Conservation (phyloP, 1,284 basidiomycete species). For the Cerioporus squamosus region DNA sequence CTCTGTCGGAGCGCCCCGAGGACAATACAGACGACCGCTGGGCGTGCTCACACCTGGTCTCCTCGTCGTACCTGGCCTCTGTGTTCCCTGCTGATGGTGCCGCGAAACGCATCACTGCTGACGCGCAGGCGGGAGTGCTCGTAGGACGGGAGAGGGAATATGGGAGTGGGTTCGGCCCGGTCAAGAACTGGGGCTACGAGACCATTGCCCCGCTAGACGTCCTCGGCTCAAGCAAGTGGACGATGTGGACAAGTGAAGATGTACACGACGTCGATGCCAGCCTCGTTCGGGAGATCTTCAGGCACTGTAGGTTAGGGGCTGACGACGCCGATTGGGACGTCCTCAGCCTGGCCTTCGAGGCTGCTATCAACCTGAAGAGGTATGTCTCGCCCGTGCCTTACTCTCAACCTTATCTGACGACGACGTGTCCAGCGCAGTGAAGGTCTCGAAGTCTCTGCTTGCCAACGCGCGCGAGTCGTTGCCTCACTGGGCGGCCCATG, state of each 20-base stretch:
- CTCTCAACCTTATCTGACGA: constrained; percentile 13
- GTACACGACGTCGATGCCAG: constrained; percentile 48
- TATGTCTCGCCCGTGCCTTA: constrained; percentile 35
- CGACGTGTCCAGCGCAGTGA: constrained; percentile 61
- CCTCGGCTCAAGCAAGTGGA: constrained; percentile 40
- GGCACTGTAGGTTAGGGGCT: constrained; percentile 49
- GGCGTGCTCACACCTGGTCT: constrained; percentile 51
- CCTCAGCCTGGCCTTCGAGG: constrained; percentile 70
- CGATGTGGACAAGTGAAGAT: constrained; percentile 57
- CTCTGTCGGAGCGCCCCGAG: constrained; percentile 36
- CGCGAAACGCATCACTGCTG: constrained; percentile 43
- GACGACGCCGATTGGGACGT: constrained; percentile 67
- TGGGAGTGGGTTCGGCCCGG: constrained; percentile 61
- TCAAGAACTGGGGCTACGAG: constrained; percentile 66
- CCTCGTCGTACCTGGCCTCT: constrained; percentile 45
- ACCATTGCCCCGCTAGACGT: constrained; percentile 59
- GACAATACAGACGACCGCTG: constrained; percentile 66
- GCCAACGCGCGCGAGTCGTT: constrained; percentile 68
- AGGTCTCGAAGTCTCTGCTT: constrained; percentile 75
- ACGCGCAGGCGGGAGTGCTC: constrained; percentile 65
- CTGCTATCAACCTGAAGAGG: constrained; percentile 63
- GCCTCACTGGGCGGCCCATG: constrained; percentile 81
- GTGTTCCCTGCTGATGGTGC: constrained; percentile 52
- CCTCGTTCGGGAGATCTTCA: constrained; percentile 61
- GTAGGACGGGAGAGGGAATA: constrained; percentile 70